These are phyloP conservation scores for Coemansia sp. DNA, from an alignment of 192 early-diverging fungal genomes.

Conservation along the genomic window DNA sequence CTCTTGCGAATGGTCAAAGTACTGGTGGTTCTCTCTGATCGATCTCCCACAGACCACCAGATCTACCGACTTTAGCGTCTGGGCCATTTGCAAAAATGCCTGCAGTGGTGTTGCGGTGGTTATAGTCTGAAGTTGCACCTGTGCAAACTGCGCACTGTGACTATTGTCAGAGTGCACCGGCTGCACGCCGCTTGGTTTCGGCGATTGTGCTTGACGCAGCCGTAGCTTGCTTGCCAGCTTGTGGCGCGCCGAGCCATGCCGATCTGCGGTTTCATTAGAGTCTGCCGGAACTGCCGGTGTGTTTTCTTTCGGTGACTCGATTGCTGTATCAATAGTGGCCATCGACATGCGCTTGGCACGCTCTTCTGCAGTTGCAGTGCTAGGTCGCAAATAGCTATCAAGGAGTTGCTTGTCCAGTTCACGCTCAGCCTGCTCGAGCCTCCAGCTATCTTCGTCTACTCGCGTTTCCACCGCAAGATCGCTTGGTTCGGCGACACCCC, in stretches of 20 bases:
- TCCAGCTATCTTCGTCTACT: neutral
- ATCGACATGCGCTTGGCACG: slow-evolving; percentile 5
- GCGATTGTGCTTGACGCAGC: slow-evolving; percentile 14
- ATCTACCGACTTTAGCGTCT: slow-evolving; percentile 17
- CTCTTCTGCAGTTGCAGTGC: neutral
- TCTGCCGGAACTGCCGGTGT: neutral
- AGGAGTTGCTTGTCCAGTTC: slow-evolving; percentile 31
- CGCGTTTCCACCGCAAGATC: neutral
- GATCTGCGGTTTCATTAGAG: neutral
- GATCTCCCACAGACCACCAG: slow-evolving; percentile 44
- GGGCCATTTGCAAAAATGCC: slow-evolving; percentile 33
- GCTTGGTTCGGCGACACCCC: neutral
- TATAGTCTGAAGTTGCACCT: slow-evolving; percentile 35
- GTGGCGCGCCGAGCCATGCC: slow-evolving; percentile 17
- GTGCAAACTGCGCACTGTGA: slow-evolving; percentile 25
- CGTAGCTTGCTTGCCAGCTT: slow-evolving; percentile 34
- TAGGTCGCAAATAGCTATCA: slow-evolving; percentile 12
- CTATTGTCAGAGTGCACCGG: slow-evolving; percentile 16
- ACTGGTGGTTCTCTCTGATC: slow-evolving; percentile 17
- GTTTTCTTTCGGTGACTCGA: slow-evolving; percentile 2
- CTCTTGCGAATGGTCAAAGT: slow-evolving; percentile 32
- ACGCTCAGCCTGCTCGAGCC: slow-evolving; percentile 18
- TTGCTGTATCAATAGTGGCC: slow-evolving; percentile 1
- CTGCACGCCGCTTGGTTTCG: neutral
- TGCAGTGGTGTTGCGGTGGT: slow-evolving; percentile 43